These are phyloP conservation scores for Chenopodium formosanum DNA, from an alignment of 148 eudicot genomes.

Conservation along the genomic window DNA sequence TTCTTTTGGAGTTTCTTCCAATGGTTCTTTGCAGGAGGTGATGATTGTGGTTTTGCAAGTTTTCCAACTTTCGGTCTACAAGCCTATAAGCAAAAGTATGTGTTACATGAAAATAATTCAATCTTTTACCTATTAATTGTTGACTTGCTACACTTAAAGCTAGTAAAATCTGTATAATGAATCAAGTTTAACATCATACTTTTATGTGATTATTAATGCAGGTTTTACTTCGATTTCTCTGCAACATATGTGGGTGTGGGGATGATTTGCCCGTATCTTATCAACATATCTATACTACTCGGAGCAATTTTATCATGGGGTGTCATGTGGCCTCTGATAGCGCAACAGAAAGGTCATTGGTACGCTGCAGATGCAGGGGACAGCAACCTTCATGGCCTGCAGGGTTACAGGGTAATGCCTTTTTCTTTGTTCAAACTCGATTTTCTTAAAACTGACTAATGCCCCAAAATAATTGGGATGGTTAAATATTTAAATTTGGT, in stretches of 20 bases:
- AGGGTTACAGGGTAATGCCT: constrained; percentile 53
- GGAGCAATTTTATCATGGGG: constrained; percentile 93
- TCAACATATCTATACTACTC: constrained; percentile 72
- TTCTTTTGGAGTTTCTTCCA: constrained; percentile 92
- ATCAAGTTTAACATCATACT: too few species aligned
- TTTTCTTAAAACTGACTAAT: too few species aligned
- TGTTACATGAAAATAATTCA: neutral
- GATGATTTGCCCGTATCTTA: constrained; percentile 88
- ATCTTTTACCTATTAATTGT: too few species aligned
- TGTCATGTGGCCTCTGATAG: constrained; percentile 93
- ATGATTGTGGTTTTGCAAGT: constrained; percentile 60
- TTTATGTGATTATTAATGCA: too few species aligned
- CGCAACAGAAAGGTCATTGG: constrained; percentile 65
- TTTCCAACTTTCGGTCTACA: constrained; percentile 83
- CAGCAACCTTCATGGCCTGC: constrained; percentile 55
- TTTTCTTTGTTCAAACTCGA: too few species aligned
- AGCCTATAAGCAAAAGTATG: constrained; percentile 59
- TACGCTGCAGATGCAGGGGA: constrained; percentile 28
- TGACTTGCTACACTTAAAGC: too few species aligned
- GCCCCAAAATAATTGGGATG: too few species aligned
- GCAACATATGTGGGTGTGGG: constrained; percentile 99
- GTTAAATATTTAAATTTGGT: too few species aligned
- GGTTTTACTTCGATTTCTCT: constrained; percentile 88
- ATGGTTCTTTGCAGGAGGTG: constrained; percentile 86
- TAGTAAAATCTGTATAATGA: too few species aligned